A percentile compares a stretch with the other conserved stretches of the same genome.
phyloP scores from a whole-genome alignment of 208 protist species.

The Leishmania amazonensis region DNA sequence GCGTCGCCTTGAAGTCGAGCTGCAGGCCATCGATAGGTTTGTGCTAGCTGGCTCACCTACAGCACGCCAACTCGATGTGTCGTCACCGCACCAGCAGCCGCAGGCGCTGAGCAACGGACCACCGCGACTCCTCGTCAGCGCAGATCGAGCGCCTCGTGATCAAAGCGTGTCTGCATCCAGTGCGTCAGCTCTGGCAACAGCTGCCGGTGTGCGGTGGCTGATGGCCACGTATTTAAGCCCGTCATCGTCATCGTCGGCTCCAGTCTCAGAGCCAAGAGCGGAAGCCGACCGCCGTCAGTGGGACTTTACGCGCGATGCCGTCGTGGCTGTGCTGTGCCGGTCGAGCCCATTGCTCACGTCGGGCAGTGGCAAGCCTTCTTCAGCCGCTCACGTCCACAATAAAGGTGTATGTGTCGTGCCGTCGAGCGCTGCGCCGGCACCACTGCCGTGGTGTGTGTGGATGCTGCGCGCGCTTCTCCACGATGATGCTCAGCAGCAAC shows the following conservation, averaged over 20 bases:
- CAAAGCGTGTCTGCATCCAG: neutral
- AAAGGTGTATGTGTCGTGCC: neutral
- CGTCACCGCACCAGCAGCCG: neutral
- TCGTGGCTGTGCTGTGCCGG: constrained; percentile 5
- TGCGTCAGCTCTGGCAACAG: neutral
- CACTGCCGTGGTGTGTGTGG: constrained; percentile 29
- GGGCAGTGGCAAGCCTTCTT: neutral
- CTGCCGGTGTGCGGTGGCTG: constrained; percentile 10
- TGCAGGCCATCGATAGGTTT: constrained; percentile 6
- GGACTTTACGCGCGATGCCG: neutral
- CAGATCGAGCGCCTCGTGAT: neutral
- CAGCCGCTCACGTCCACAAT: neutral
- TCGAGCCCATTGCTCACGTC: neutral
- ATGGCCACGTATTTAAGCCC: constrained; percentile 1
- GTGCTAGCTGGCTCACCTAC: constrained; percentile 5
- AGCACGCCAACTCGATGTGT: neutral
- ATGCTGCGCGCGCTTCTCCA: constrained; percentile 21
- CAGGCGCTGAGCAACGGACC: neutral
- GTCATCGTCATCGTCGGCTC: neutral
- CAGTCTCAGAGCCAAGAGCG: neutral
- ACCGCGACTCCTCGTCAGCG: neutral
- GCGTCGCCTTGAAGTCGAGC: neutral
- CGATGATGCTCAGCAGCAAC: neutral
- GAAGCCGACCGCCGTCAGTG: neutral
- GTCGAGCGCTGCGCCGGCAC: neutral